Evolutionary conservation across 768 basidiomycete genomes (phyloP), one percentile per base, ranked within the genome.

Genomic region (Candolleomyces aberdarensis): DNA sequence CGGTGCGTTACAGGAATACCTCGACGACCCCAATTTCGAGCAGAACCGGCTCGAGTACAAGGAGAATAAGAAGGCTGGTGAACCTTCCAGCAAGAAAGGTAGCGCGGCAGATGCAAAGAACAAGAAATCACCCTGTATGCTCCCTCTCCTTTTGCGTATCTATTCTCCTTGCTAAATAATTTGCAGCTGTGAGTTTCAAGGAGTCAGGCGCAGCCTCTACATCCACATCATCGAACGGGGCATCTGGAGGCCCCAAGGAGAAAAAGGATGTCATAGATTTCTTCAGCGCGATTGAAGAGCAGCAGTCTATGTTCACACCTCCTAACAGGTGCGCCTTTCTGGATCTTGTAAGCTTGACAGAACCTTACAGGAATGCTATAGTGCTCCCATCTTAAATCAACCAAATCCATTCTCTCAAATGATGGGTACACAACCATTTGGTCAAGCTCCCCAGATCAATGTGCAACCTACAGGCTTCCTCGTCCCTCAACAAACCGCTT

Each of bases 21-120:
- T 99, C 55, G 88, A 93, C 59, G 97, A 99, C 73, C 92, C 96
- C 22, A 94, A 94, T 69, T 99, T 99, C 66, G 97, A 98, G 72
- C 88, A 92, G 74, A 98, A 98, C 73, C 78, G 96, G 63, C 77
- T 89, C 9, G 97, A 98, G 69, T 98, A 99, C 76, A 94, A 83
- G 74, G 79, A 87, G 22, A 93, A 87, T 71, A 92, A 92, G 73
- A 82, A 80, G 5, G 79, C 84, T 3, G 82, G 83, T 3, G 91
- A 91, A 56, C 71, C 71, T 44, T 71, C 66, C 14, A 59, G 64
- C 62, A 62, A 62, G 53, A 31, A 29, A 5, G 14, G 17, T 40
- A n/a, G n/a, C 11, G 46, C 57, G 4, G 20, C 69, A 65, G 62
- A 65, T 63, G 57, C 63, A 22, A 74, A 71, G 50, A 53, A 64